A percentile compares a stretch with the other conserved stretches of the same genome.
phyloP scores from a whole-genome alignment of 768 basidiomycete species.

The Tubosaeta brunneosetosa region DNA sequence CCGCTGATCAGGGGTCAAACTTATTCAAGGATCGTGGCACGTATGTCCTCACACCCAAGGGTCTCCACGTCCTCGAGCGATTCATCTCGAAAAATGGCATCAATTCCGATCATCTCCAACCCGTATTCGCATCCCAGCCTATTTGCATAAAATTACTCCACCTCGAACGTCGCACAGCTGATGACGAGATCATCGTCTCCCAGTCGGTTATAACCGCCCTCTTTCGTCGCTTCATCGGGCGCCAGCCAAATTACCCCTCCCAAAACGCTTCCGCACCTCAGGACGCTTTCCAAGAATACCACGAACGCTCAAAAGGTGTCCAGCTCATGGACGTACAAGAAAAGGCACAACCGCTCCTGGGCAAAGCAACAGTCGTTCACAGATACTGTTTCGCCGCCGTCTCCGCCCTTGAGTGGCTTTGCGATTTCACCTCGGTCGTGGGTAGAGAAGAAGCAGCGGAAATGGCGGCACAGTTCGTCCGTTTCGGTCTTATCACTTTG shows the following conservation, averaged over 20 bases:
- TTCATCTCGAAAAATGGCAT: constrained; percentile 99
- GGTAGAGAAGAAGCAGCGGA: constrained; percentile 96
- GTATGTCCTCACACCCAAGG: constrained; percentile 94
- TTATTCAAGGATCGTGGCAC: constrained; percentile 98
- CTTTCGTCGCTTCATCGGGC: constrained; percentile 92
- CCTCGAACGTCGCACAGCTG: constrained; percentile 84
- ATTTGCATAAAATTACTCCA: constrained; percentile 98
- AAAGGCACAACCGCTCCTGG: constrained; percentile 51
- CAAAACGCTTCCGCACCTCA: constrained; percentile 39
- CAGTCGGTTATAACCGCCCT: constrained; percentile 91
- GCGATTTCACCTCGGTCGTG: constrained; percentile 94
- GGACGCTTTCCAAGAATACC: constrained; percentile 68
- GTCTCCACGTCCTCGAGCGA: constrained; percentile 96
- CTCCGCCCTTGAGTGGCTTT: constrained; percentile 91
- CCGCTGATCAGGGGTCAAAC: constrained; percentile 80
- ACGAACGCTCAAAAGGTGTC: constrained; percentile 74
- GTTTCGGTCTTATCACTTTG: constrained; percentile 84
- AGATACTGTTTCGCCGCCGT: constrained; percentile 83
- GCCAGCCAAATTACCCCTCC: constrained; percentile 72
- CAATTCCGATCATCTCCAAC: constrained; percentile 86
- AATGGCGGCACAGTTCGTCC: constrained; percentile 96
- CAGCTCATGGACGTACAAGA: constrained; percentile 69
- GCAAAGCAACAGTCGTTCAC: constrained; percentile 42
- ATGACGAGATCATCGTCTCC: constrained; percentile 97
- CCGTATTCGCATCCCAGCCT: constrained; percentile 85